Conservation (phyloP, 2,329 filamentous ascomycete genomes). For the Aspergillus unguis region DNA sequence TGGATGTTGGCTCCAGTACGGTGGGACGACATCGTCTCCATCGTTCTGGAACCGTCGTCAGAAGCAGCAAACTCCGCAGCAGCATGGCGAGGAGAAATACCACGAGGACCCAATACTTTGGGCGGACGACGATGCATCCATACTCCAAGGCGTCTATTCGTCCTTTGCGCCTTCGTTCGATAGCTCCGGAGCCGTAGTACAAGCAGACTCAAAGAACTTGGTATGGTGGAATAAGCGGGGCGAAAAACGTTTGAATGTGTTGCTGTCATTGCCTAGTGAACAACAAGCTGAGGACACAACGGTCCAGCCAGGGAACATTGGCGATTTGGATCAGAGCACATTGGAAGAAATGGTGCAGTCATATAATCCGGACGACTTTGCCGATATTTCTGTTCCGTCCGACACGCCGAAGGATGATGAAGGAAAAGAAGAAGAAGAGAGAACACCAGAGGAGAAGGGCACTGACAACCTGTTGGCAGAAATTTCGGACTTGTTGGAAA, state of each 20-base stretch:
- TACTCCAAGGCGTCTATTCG: constrained; percentile 46
- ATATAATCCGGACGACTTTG: constrained; percentile 38
- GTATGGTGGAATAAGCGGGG: constrained; percentile 48
- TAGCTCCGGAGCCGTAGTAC: constrained; percentile 43
- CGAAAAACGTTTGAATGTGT: constrained; percentile 34
- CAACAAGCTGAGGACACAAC: constrained; percentile 21
- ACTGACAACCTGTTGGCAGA: constrained; percentile 53
- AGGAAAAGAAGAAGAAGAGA: constrained; percentile 28
- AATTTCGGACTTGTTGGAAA: constrained; percentile 59
- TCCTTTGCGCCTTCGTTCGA: constrained; percentile 50
- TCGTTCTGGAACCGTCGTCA: constrained; percentile 38
- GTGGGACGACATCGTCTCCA: constrained; percentile 36
- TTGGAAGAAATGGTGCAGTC: constrained; percentile 44
- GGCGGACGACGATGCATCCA: constrained; percentile 32
- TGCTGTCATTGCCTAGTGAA: constrained; percentile 30
- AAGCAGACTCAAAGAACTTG: constrained; percentile 40
- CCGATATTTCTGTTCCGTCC: constrained; percentile 21
- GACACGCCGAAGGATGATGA: constrained; percentile 16
- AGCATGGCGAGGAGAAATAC: constrained; percentile 22
- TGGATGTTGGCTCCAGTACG: constrained; percentile 45
- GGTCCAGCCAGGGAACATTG: constrained; percentile 29
- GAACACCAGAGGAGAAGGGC: constrained; percentile 46
- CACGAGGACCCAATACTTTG: constrained; percentile 29
- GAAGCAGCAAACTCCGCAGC: constrained; percentile 26
- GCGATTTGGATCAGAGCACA: constrained; percentile 37